Evolutionary conservation across 73 alveolate genomes (phyloP).

Genomic region (Paramecium tetraurelia): DNA sequence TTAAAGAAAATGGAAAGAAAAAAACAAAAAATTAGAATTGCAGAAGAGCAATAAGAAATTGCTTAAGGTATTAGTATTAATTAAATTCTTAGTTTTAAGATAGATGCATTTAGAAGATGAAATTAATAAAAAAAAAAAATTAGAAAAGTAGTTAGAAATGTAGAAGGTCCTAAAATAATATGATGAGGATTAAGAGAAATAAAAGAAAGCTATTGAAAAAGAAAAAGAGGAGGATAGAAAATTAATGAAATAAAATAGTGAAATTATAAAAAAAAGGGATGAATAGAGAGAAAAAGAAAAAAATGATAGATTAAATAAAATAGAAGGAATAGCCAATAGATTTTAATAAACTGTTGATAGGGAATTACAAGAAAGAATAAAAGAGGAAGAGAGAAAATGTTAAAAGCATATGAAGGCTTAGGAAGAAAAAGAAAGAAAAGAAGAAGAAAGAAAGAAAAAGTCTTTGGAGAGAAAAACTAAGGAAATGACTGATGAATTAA

Average conservation of each 20-base stretch:
- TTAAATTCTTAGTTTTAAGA: not conserved
- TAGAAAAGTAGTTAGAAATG: not conserved
- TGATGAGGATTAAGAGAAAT: not conserved
- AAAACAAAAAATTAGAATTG: not conserved
- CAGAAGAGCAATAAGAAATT: not conserved
- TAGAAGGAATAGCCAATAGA: not conserved
- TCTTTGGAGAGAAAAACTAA: not conserved
- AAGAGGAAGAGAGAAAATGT: slow-evolving; percentile 27
- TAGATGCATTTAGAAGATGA: slow-evolving; percentile 21
- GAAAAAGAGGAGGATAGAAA: slow-evolving; percentile 36
- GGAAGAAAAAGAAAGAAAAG: not conserved
- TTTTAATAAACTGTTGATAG: slow-evolving; percentile 2
- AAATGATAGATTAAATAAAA: slow-evolving; percentile 21
- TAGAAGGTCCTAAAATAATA: not conserved
- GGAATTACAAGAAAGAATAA: not conserved
- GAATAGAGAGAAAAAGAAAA: slow-evolving; percentile 17
- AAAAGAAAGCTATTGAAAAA: not conserved
- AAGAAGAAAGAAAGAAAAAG: slow-evolving; percentile 2
- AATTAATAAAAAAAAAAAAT: not conserved
- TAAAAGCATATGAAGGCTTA: not conserved
- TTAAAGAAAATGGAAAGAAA: slow-evolving; percentile 13
- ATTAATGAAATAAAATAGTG: slow-evolving; percentile 33
- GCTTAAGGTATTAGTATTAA: not conserved
- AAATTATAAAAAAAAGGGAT: not conserved
- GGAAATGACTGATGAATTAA: slow-evolving; percentile 31